A percentile compares a stretch with the other conserved stretches of the same genome.
phyloP scores from a whole-genome alignment of 495 filamentous ascomycete genomes.

The Aspergillus heteromorphus region DNA sequence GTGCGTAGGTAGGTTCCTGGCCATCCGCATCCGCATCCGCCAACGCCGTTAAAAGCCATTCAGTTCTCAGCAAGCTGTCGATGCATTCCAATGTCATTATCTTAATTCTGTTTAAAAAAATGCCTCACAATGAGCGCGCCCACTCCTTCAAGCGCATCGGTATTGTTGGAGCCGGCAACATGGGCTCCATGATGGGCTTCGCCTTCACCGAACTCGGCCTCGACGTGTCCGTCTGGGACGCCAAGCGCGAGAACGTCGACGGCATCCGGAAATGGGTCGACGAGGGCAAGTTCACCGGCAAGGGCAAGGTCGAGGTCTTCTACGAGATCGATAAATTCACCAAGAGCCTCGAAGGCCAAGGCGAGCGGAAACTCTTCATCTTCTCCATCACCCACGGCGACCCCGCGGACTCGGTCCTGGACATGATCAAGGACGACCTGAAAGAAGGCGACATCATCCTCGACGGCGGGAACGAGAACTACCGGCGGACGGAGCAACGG shows the following conservation, averaged over 20 bases:
- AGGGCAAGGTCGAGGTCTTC: slow-evolving; percentile 32
- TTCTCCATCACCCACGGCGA: slow-evolving; percentile 67
- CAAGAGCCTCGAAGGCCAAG: slow-evolving; percentile 31
- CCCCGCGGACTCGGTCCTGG: slow-evolving; percentile 61
- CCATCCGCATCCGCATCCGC: not conserved
- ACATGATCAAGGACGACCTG: slow-evolving; percentile 50
- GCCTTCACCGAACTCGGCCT: slow-evolving; percentile 58
- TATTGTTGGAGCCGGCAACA: slow-evolving; percentile 60
- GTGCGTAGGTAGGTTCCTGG: not conserved
- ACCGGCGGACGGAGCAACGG: slow-evolving; percentile 58
- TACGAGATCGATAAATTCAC: slow-evolving; percentile 36
- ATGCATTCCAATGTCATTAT: not conserved
- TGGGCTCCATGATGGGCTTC: slow-evolving; percentile 63
- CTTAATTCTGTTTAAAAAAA: not conserved
- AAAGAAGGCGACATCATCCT: slow-evolving; percentile 63
- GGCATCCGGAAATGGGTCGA: slow-evolving; percentile 19
- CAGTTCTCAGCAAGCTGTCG: not conserved
- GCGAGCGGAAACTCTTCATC: slow-evolving; percentile 47
- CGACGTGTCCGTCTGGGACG: slow-evolving; percentile 57
- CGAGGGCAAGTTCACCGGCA: slow-evolving; percentile 20
- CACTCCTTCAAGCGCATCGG: slow-evolving; percentile 46
- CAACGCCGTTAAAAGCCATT: not conserved
- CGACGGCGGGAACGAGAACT: slow-evolving; percentile 69
- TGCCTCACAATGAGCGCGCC: slow-evolving; percentile 3
- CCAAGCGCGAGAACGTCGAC: slow-evolving; percentile 45